Base-by-base conservation (phyloP, 2,329 filamentous ascomycete species). In the Aaosphaeria arxii region DNA sequence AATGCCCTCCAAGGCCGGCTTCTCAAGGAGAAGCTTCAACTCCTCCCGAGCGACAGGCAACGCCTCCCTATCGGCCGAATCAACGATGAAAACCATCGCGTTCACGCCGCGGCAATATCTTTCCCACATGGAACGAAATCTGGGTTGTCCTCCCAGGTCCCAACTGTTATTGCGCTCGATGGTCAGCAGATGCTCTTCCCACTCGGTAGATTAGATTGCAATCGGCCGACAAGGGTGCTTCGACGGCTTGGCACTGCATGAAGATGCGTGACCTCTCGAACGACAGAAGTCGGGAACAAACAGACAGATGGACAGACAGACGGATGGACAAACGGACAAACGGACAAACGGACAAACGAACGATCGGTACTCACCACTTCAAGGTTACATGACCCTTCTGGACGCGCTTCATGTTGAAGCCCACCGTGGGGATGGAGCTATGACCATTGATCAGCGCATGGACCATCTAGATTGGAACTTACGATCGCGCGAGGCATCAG, bases 41-140 rank as follows among this genome's bases (percentile, higher is more conserved):
- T 97, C 94, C 59, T 97, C 91, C 64, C 87, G 89, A 44, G 94
- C 94, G 53, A 90, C 83, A 6, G 90, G 87, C 50, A 97, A 80
- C 48, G 90, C 83, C 45, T 84, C 82, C 55, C 81, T 79, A 72
- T 99, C 94, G 59, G 92, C 91, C 56, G 95, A 95, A 71, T 99
- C 94, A 66, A 97, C 91, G 70, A 99, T 96, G 74, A 96, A 99
- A 82, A 99, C 89, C 61, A 99, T 96, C 60, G 92, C 92, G 74
- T 95, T 96, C 59, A 97, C 94, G 45, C 91, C 94, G 55, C 91
- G 89, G 74, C 94, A 97, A 73, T 99, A 99, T 66, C 94, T 82
- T 78, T 99, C 94, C 94, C 94, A 99, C 94, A 99, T 99, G 60
- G 89, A 89, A 66, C 94, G 88, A 77, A 97, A 99, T 57, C 92